Base-by-base conservation (phyloP, 495 filamentous ascomycete genomes). In the Talaromyces liani region DNA sequence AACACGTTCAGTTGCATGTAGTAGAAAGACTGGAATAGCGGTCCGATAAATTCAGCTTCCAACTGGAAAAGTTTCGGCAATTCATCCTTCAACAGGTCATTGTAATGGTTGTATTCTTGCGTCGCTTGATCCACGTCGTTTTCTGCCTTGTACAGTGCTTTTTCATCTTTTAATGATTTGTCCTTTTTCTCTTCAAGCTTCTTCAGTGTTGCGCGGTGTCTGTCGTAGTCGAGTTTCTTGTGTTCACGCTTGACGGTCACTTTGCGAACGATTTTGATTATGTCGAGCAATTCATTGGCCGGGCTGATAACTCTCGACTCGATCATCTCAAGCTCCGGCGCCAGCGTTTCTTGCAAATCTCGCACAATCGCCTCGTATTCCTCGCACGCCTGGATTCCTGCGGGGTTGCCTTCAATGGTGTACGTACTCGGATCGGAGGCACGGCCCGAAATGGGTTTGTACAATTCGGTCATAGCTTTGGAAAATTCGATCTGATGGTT, bases 1-100 rank as follows among this genome's bases (percentile, higher is more conserved):
- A 98, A 99, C 65, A 99, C 92, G 74, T 99, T 99, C 62, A 99
- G 85, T 74, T 99, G 94, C 95, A 99, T 98, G 80, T 99, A 99
- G 77, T 99, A 99, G 80, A 98, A 99, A 34, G 92, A 96, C 69
- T 97, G 95, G 82, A 99, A 99, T 7, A 99, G 83, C 14, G 94
- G 94, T 63, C 88, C 88, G 74, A 99, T 99, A 77, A 99, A 98
- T 72, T 99, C 91, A 63, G 91, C 84, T 74, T 98, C 95, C n/a
- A 98, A 85, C 20, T 74, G 68, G 76, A 99, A 99, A 5, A 99
- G 82, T 73, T 92, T 91, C 34, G 94, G 95, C 47, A 99, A 82
- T 75, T 99, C 94, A 6, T 93, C 89, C 76, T 98, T 98, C 47
- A 99, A 83, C 24, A 99, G 78, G 67, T 97, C 91, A 74, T 99